Base-by-base conservation (phyloP, 2,329 filamentous ascomycete genomes). In the Penicillium olsonii region DNA sequence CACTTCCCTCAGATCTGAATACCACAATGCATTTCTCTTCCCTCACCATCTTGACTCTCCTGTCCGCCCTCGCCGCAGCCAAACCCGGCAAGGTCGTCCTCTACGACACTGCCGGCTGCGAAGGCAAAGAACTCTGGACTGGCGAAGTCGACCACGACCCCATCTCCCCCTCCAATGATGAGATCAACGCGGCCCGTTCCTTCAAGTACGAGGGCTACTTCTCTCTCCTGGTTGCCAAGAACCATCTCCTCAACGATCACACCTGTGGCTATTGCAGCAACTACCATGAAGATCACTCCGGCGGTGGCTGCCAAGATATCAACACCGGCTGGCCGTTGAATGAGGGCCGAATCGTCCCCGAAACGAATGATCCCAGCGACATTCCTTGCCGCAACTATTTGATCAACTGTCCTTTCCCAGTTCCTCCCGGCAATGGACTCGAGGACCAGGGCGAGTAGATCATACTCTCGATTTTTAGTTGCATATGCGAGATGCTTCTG, bases 131-230 rank as follows among this genome's bases (percentile, higher is more conserved):
- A n/a, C 42, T 45, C 33, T 37, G 42, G 42, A 45, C 42, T 15
- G 42, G 42, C n/a, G 42, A 45, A 11, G 42, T 45, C 22, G 42
- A 45, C 20, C 22, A 37, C 22, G 42, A 45, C 24, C 42, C 34
- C 2, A 45, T 45, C 34, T 45, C 42, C 11, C 42, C 42, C 33
- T 45, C 42, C 42, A 31, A 31, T 17, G 42, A 45, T 22, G 42
- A 45, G 17, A 45, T 45, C 42, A 45, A 45, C 42, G 24, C 20
- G 10, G 42, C 42, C 15, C 42, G 34, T 6, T 45, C 42, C 22
- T 45, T 45, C 42, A 45, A 45, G 22, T 45, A 45, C 22, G 42
- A 45, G 33, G 42, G 42, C 34, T 45, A 45, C 42, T 45, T 45
- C 34, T 45, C 42, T 18, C 42, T 44, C 14, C 34, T 45, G 5